Conservation (phyloP, 768 basidiomycete genomes). For the Harrya chromipes region DNA sequence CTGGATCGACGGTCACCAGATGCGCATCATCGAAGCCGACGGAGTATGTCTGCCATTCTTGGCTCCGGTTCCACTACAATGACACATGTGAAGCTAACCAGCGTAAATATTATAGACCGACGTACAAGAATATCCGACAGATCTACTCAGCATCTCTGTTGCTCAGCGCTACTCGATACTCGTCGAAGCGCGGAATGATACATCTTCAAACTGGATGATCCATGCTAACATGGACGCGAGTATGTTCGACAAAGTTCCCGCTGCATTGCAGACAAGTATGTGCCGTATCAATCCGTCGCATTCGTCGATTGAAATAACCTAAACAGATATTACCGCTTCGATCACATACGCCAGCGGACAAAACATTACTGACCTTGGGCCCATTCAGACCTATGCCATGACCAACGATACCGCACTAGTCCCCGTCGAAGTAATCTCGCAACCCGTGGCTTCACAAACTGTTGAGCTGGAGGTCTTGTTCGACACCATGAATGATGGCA, state of each 20-base stretch:
- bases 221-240: slow-evolving; percentile 86
- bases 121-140: slow-evolving; percentile 67
- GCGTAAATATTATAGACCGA: slow-evolving; percentile 53
- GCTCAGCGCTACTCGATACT: slow-evolving; percentile 94
- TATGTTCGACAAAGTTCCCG: slow-evolving; percentile 87
- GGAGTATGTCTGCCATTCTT: slow-evolving; percentile 49
- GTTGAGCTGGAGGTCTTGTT: slow-evolving; percentile 74
- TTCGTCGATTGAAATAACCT: neutral
- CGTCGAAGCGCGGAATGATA: slow-evolving; percentile 87
- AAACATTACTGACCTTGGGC: slow-evolving; percentile 49
- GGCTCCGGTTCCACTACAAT: neutral
- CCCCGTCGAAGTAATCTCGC: slow-evolving; percentile 53
- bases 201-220: slow-evolving; percentile 79
- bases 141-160: slow-evolving; percentile 70
- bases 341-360: slow-evolving; percentile 67
- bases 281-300: slow-evolving; percentile 4
- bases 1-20: slow-evolving; percentile 87
- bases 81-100: neutral
- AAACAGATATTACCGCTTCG: slow-evolving; percentile 74
- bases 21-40: slow-evolving; percentile 82
- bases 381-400: slow-evolving; percentile 54
- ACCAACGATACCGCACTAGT: slow-evolving; percentile 68
- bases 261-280: slow-evolving; percentile 70
- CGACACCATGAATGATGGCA: slow-evolving; percentile 83
- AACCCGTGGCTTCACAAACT: slow-evolving; percentile 50